Conservation (phyloP, 495 filamentous ascomycete genomes). For the Tetracladium setigerum region DNA sequence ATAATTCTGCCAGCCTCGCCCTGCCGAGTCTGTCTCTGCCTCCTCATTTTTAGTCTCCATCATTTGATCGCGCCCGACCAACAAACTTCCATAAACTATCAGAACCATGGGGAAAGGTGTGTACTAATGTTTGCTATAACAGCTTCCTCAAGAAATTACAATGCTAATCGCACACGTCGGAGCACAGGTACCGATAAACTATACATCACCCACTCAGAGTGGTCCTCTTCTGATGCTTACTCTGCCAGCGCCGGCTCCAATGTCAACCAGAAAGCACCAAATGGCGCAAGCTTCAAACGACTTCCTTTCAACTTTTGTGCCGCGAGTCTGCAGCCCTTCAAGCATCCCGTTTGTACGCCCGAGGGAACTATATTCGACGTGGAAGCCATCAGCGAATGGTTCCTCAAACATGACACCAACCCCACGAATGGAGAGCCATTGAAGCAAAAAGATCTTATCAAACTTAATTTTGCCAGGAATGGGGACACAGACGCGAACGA, state of each 20-base stretch:
- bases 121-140: background rate
- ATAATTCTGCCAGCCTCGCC: too few relatives aligned
- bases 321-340: constrained; percentile 85
- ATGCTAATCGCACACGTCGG: constrained; percentile 1
- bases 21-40: too few relatives aligned
- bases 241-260: constrained; percentile 68
- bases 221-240: constrained; percentile 84
- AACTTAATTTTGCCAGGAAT: constrained; percentile 87
- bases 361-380: constrained; percentile 80
- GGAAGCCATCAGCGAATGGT: constrained; percentile 82
- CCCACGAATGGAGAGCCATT: constrained; percentile 77
- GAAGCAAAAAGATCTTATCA: constrained; percentile 75
- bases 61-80: too few relatives aligned
- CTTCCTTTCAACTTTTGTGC: constrained; percentile 98
- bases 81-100: background rate
- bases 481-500: constrained; percentile 49
- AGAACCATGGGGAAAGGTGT: constrained; percentile 19
- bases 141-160: background rate
- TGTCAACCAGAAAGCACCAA: constrained; percentile 45
- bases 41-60: too few relatives aligned
- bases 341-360: constrained; percentile 74
- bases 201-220: constrained; percentile 94
- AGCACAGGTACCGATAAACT: constrained; percentile 56
- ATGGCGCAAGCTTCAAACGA: constrained; percentile 66
- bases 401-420: constrained; percentile 87